phyloP scores from a whole-genome alignment of 2,329 filamentous ascomycete genomes.

The Trichoderma gracile region DNA sequence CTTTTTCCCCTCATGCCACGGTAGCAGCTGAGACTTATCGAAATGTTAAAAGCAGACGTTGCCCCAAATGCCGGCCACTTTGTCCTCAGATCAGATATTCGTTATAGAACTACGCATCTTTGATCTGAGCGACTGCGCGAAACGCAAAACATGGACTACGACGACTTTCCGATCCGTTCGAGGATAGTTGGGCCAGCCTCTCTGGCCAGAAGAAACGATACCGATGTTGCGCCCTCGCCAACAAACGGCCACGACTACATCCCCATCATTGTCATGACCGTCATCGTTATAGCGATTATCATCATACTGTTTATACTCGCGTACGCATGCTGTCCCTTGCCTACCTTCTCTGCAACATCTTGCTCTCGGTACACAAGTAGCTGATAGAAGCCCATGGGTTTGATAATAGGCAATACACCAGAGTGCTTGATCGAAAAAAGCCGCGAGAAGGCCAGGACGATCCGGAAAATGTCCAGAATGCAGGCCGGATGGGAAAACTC shows the following conservation, averaged over 20 bases:
- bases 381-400: neutral
- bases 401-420: neutral
- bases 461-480: slow-evolving; percentile 7
- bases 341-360: too few species aligned
- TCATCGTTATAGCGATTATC: neutral
- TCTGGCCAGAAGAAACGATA: neutral
- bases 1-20: neutral
- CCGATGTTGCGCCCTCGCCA: neutral
- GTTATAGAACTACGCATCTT: neutral
- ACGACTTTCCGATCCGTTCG: neutral
- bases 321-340: neutral
- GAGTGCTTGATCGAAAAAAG: neutral
- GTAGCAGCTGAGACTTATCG: neutral
- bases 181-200: neutral
- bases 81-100: neutral
- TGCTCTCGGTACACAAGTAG: too few species aligned
- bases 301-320: neutral
- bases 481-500: slow-evolving; percentile 5
- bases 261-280: slow-evolving; percentile 2
- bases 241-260: neutral
- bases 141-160: neutral
- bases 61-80: neutral
- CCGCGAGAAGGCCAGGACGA: neutral
- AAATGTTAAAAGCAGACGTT: slow-evolving; percentile 5
- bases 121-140: neutral